phyloP scores from a whole-genome alignment of 768 basidiomycete genomes.

The Tylopilus intermedius region DNA sequence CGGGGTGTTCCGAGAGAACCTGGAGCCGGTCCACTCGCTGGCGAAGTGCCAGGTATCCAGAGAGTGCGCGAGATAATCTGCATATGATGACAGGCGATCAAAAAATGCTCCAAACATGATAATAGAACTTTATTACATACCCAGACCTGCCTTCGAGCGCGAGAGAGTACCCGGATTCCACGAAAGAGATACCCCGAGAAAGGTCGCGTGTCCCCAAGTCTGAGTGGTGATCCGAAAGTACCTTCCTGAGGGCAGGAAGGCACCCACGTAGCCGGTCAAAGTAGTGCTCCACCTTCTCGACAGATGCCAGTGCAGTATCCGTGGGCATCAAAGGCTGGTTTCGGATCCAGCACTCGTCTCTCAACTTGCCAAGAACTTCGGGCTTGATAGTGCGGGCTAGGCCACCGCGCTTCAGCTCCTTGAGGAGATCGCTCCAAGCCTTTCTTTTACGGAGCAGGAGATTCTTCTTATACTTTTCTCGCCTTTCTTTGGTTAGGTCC shows the following conservation, averaged over 20 bases:
- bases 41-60: conserved; percentile 11
- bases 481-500: conserved; percentile 43
- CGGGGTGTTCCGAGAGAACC: conserved; percentile 15
- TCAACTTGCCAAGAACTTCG: conserved; percentile 54
- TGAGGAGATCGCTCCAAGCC: conserved; percentile 86
- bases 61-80: conserved; percentile 20
- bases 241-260: conserved; percentile 61
- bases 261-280: conserved; percentile 57
- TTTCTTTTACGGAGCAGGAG: conserved; percentile 79
- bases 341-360: conserved; percentile 56
- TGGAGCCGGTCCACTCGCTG: conserved; percentile 18
- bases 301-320: conserved; percentile 17
- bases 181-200: conserved; percentile 67
- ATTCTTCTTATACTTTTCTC: conserved; percentile 63
- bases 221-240: conserved; percentile 64
- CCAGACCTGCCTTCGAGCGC: conserved; percentile 57
- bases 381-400: conserved; percentile 68
- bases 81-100: neutral
- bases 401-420: conserved; percentile 79
- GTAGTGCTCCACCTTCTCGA: conserved; percentile 54
- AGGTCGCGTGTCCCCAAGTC: conserved; percentile 88
- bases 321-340: conserved; percentile 49
- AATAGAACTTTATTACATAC: conserved; percentile 43
- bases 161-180: conserved; percentile 73
- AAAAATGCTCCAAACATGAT: neutral